Base-by-base conservation (phyloP, 2,329 filamentous ascomycete genomes). In the Coniochaeta sp. region DNA sequence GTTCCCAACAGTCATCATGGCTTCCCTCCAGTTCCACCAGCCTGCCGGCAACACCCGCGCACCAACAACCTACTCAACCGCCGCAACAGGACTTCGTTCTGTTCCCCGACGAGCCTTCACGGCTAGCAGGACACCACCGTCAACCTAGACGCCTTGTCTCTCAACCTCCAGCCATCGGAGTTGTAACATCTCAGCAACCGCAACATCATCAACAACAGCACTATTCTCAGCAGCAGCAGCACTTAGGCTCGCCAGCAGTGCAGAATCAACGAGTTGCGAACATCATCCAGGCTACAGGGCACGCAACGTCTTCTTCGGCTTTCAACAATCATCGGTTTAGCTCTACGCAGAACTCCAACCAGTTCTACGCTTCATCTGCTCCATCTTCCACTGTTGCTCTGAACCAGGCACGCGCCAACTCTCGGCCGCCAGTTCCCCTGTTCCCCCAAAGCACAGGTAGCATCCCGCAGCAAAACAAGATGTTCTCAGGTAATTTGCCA, bases 21-120 rank as follows among this genome's bases (percentile, higher is more conserved):
- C 88, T 82, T 86, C 84, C 88, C 82, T 86, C 86, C 79, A 85
- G 79, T 79, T 79, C 81, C 71, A 70, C 79, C 74, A 83, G 78
- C 81, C 81, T 79, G 82, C 83, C 83, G 85, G 85, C 83, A 79
- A 68, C 76, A 77, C 74, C 83, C 78, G 80, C 80, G 78, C 83
- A 79, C 67, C 76, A 84, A 74, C 78, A 76, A 74, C 78, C 67
- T 74, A 77, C 77, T 74, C 79, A 77, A 73, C 77, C 79, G 67
- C 80, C 76, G 61, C 83, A 83, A 71, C 81, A 88, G 81, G 89
- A 92, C 86, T 92, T 92, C 74, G 87, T 90, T 77, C 85, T 92
- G 81, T 90, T 87, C 86, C 43, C 43, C 43, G 43, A 47, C 43
- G 43, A 22, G 47, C 47, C 47, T 52, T 31, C 47, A 26, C 19